Conservation (phyloP, 495 filamentous ascomycete genomes). For the Podospora sp. region DNA sequence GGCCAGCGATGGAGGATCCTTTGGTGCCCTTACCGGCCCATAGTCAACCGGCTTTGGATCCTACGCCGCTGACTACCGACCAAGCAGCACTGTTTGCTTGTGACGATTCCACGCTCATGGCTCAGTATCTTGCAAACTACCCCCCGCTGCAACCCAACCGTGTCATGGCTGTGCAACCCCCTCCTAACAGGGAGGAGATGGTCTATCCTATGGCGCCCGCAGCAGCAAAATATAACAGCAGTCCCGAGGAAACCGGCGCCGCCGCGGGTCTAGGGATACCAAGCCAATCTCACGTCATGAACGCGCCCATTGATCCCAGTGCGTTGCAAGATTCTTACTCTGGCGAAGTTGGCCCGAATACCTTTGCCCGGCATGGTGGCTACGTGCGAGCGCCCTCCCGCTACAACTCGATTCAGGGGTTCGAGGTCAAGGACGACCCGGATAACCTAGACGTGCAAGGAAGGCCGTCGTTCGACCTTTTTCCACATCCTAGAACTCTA, state of each 20-base stretch:
- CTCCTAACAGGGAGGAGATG: slow-evolving; percentile 47
- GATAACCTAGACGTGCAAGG: slow-evolving; percentile 21
- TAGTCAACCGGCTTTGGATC: slow-evolving; percentile 27
- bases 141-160: slow-evolving; percentile 44
- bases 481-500: slow-evolving; percentile 25
- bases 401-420: slow-evolving; percentile 17
- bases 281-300: slow-evolving; percentile 15
- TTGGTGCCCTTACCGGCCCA: slow-evolving; percentile 33
- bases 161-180: slow-evolving; percentile 41
- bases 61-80: slow-evolving; percentile 27
- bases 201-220: slow-evolving; percentile 43
- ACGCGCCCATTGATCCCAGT: slow-evolving; percentile 7
- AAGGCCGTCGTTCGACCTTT: slow-evolving; percentile 22
- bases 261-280: slow-evolving; percentile 19
- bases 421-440: slow-evolving; percentile 21
- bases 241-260: slow-evolving; percentile 10
- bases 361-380: slow-evolving; percentile 17
- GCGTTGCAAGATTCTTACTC: slow-evolving; percentile 17
- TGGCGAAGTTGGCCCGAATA: slow-evolving; percentile 15
- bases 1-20: slow-evolving; percentile 34
- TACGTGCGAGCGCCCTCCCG: slow-evolving; percentile 12
- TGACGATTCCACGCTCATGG: slow-evolving; percentile 36
- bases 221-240: slow-evolving; percentile 32
- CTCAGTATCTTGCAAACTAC: slow-evolving; percentile 43
- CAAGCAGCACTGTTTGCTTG: slow-evolving; percentile 34